A percentile compares a stretch with the other conserved stretches of the same genome.
phyloP scores from a whole-genome alignment of 495 filamentous ascomycete genomes.

The Daldinia childiae region DNA sequence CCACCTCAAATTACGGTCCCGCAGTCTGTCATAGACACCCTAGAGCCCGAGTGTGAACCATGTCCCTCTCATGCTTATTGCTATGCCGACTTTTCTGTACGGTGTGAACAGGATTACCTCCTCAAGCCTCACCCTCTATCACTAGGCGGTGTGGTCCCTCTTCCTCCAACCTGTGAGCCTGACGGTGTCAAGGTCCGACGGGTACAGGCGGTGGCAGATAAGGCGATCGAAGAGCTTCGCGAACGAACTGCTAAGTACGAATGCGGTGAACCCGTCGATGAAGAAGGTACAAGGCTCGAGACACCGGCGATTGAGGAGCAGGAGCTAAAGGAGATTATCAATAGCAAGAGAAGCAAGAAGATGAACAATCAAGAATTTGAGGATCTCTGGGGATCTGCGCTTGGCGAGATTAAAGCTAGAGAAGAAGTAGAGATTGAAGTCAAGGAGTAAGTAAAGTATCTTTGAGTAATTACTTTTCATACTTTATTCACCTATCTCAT shows the following conservation, averaged over 20 bases:
- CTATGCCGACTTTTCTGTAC: conserved; percentile 75
- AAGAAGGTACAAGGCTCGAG: conserved; percentile 64
- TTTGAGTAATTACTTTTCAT: background rate
- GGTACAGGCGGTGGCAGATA: conserved; percentile 86
- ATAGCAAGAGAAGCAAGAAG: conserved; percentile 74
- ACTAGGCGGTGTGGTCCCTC: conserved; percentile 79
- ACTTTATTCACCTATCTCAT: conserved; percentile 11
- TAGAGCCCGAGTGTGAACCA: conserved; percentile 88
- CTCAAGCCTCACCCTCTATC: conserved; percentile 85
- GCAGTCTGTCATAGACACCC: conserved; percentile 69
- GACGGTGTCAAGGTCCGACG: conserved; percentile 91
- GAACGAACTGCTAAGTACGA: conserved; percentile 88
- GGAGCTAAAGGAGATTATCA: conserved; percentile 79
- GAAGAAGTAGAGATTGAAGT: conserved; percentile 80
- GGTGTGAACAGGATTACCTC: conserved; percentile 88
- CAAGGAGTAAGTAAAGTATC: conserved; percentile 74
- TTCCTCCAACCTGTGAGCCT: conserved; percentile 93
- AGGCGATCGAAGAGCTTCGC: conserved; percentile 85
- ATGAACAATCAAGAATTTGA: conserved; percentile 91
- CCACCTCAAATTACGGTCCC: conserved; percentile 56
- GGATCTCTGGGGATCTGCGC: conserved; percentile 85
- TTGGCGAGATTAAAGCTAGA: conserved; percentile 81
- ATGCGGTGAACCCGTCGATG: conserved; percentile 78
- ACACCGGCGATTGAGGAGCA: conserved; percentile 74
- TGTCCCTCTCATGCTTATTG: conserved; percentile 94